These are phyloP conservation scores for Ophiognomonia clavigignenti-juglandacearum DNA, from an alignment of 2,329 filamentous ascomycete species.

Conservation along the genomic window DNA sequence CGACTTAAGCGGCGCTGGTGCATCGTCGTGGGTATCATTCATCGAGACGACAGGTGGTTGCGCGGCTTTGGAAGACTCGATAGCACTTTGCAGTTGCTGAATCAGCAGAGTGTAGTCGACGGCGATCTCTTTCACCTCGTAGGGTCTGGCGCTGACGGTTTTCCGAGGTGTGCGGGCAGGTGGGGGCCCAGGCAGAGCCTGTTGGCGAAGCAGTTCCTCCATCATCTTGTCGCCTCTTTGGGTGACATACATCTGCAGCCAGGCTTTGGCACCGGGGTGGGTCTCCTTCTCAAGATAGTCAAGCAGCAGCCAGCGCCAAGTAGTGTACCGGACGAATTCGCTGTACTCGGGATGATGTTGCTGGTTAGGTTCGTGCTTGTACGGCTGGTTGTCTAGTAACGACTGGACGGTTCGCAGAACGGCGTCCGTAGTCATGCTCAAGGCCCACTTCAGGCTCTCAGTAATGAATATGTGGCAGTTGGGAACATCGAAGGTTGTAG, in stretches of 20 bases:
- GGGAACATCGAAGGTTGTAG: no score
- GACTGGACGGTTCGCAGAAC: slow-evolving; percentile 16
- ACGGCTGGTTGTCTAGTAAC: slow-evolving; percentile 17
- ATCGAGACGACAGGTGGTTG: no score
- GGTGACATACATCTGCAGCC: not conserved
- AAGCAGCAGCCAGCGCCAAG: slow-evolving; percentile 8
- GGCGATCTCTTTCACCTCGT: not conserved
- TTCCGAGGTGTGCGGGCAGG: no score
- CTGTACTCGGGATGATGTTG: slow-evolving; percentile 9
- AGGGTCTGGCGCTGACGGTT: not conserved
- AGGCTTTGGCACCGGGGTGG: not conserved
- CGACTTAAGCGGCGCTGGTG: no score
- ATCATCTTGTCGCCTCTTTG: not conserved
- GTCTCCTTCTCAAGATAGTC: not conserved
- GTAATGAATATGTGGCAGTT: no score
- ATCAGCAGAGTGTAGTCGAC: no score
- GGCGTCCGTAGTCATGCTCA: slow-evolving; percentile 7
- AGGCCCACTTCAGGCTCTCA: slow-evolving; percentile 3
- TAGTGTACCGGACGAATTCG: slow-evolving; percentile 5
- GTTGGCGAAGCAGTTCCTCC: not conserved
- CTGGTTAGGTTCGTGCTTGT: slow-evolving; percentile 15
- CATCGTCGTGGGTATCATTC: no score
- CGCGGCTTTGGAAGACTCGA: no score
- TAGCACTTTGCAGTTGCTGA: no score
- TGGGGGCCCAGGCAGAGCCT: not conserved